These are phyloP conservation scores for Russula olivacea DNA, from an alignment of 768 basidiomycete genomes.

Conservation along the genomic window DNA sequence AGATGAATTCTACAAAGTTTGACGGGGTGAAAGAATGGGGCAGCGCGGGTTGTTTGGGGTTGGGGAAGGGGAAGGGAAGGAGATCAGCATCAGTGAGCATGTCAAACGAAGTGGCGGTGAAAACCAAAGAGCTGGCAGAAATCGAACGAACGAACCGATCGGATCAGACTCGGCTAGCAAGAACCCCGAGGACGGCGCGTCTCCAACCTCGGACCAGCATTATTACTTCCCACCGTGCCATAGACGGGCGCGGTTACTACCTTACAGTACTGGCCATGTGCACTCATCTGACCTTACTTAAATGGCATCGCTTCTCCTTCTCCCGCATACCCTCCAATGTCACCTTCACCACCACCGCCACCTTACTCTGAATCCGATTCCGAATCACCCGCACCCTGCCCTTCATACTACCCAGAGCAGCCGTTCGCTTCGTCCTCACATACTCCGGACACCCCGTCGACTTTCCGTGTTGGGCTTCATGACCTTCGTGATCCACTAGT, in stretches of 20 bases:
- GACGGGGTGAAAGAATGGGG: constrained; percentile 44
- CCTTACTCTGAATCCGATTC: constrained; percentile 13
- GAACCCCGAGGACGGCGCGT: too few relatives aligned
- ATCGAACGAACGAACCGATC: neutral
- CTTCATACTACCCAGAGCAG: neutral
- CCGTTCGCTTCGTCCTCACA: constrained; percentile 6
- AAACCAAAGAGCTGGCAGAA: neutral
- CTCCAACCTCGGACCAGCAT: too few relatives aligned
- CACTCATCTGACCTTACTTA: neutral
- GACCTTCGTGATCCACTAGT: constrained; percentile 15
- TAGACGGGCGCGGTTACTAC: too few relatives aligned
- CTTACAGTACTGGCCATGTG: neutral
- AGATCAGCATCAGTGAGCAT: constrained; percentile 32
- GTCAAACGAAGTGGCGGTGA: constrained; percentile 18
- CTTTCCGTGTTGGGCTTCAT: constrained; percentile 13
- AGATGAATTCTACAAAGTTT: constrained; percentile 59
- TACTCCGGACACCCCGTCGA: neutral
- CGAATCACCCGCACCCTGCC: neutral
- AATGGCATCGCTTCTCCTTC: neutral
- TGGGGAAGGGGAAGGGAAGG: constrained; percentile 28
- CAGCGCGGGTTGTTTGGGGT: constrained; percentile 21
- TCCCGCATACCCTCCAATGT: neutral
- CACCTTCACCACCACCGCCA: constrained; percentile 2
- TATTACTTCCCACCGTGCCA: too few relatives aligned
- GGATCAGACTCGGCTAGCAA: neutral